Percentiles rank a stretch among this genome's conserved stretches.
These are phyloP conservation scores for Miscanthus lutarioriparius DNA, from an alignment of 176 grass and related monocot genomes.

Conservation along the genomic window DNA sequence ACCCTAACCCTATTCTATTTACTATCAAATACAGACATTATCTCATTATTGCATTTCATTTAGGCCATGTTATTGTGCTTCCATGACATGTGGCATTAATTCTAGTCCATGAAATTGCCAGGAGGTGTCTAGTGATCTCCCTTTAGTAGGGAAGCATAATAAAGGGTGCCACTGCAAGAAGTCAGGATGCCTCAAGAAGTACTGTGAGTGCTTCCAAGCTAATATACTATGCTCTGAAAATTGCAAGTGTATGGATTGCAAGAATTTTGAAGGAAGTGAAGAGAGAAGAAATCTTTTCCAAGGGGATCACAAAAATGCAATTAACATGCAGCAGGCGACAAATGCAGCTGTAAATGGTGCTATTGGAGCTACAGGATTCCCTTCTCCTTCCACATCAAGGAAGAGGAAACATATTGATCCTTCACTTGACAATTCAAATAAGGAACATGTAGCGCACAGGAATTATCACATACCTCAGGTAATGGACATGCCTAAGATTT, in stretches of 20 bases:
- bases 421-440: constrained; percentile 49
- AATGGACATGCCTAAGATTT: constrained; percentile 37
- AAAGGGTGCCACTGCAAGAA: constrained; percentile 99
- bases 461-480: constrained; percentile 62
- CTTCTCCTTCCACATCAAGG: constrained; percentile 76
- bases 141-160: constrained; percentile 90
- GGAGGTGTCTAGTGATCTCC: constrained; percentile 66
- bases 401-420: constrained; percentile 76
- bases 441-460: constrained; percentile 53
- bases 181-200: constrained; percentile 98
- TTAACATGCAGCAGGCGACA: constrained; percentile 82
- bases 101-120: constrained; percentile 40
- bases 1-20: not conserved
- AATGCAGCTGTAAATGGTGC: constrained; percentile 90
- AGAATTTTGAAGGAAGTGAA: constrained; percentile 91
- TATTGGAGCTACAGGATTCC: constrained; percentile 54
- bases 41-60: constrained; percentile 19
- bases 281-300: constrained; percentile 73
- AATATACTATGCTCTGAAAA: constrained; percentile 98
- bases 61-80: constrained; percentile 4
- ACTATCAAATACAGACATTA: not conserved
- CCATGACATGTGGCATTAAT: constrained; percentile 23
- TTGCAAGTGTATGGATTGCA: constrained; percentile 99
- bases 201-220: constrained; percentile 98
- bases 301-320: constrained; percentile 58